phyloP scores from a whole-genome alignment of 2,329 filamentous ascomycete species.

The Xylaria sp. region DNA sequence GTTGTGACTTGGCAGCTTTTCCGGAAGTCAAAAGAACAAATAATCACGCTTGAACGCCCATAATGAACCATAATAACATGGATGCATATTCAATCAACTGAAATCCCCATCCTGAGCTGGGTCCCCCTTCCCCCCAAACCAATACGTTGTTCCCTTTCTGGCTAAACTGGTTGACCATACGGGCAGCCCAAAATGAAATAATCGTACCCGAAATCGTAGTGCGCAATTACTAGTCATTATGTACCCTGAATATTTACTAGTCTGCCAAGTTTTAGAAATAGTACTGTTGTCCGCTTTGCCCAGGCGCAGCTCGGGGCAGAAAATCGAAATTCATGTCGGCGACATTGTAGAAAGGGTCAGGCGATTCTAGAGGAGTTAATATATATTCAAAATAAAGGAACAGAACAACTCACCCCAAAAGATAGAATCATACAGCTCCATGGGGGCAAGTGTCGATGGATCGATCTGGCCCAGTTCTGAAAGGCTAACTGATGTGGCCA shows the following conservation, averaged over 20 bases:
- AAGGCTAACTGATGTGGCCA: slow-evolving; percentile 45
- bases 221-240: too few species aligned
- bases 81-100: not conserved
- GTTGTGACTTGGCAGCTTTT: not conserved
- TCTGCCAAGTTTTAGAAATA: slow-evolving; percentile 52
- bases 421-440: slow-evolving; percentile 72
- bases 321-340: slow-evolving; percentile 68
- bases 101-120: not conserved
- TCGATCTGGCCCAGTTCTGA: slow-evolving; percentile 57
- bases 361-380: slow-evolving; percentile 53
- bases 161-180: too few species aligned
- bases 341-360: slow-evolving; percentile 62
- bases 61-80: not conserved
- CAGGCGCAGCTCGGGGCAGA: slow-evolving; percentile 62
- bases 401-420: slow-evolving; percentile 64
- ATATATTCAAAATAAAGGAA: slow-evolving; percentile 15
- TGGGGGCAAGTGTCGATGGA: slow-evolving; percentile 65
- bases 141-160: too few species aligned
- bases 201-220: not conserved
- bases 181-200: not conserved
- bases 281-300: slow-evolving; percentile 60
- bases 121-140: not conserved
- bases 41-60: not conserved
- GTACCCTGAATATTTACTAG: not conserved
- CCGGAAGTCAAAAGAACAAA: not conserved